Evolutionary conservation across 768 basidiomycete genomes (phyloP).

Genomic region (Lactarius vividus): DNA sequence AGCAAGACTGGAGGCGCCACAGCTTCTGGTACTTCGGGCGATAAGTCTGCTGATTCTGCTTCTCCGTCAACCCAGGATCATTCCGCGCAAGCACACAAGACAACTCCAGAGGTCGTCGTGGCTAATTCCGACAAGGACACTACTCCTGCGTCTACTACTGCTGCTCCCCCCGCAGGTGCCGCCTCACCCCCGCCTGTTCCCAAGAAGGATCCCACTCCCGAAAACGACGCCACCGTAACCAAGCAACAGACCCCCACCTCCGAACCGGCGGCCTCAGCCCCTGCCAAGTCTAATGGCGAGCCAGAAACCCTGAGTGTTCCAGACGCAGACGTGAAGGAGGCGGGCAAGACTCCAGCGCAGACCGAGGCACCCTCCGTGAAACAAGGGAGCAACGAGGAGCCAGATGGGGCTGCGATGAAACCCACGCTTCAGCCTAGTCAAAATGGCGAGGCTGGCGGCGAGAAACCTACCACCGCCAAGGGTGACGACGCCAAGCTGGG

Average conservation of each 20-base stretch:
- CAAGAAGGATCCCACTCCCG: not conserved
- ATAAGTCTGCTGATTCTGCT: not conserved
- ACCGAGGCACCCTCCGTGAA: not conserved
- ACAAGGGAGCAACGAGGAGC: not conserved
- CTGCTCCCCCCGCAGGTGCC: not conserved
- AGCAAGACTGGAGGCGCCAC: not conserved
- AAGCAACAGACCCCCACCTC: not conserved
- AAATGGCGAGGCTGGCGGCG: not conserved
- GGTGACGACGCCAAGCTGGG: not conserved
- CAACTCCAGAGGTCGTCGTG: not conserved
- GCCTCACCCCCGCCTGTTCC: conserved; percentile 1
- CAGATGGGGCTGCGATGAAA: not conserved
- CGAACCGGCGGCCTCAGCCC: not conserved
- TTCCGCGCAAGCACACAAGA: not conserved
- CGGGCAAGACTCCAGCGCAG: not conserved
- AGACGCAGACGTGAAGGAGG: not conserved
- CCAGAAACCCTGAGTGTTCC: not conserved
- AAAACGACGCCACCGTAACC: not conserved
- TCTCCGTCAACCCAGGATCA: not conserved
- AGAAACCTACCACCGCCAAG: not conserved
- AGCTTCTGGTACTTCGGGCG: not conserved
- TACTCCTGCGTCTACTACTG: not conserved
- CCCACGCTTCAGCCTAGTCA: not conserved
- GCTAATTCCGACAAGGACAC: not conserved
- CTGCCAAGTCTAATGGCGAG: not conserved